A percentile compares a stretch with the other conserved stretches of the same genome.
phyloP scores from a whole-genome alignment of 305 asterid species.

The Fraxinus greggii region DNA sequence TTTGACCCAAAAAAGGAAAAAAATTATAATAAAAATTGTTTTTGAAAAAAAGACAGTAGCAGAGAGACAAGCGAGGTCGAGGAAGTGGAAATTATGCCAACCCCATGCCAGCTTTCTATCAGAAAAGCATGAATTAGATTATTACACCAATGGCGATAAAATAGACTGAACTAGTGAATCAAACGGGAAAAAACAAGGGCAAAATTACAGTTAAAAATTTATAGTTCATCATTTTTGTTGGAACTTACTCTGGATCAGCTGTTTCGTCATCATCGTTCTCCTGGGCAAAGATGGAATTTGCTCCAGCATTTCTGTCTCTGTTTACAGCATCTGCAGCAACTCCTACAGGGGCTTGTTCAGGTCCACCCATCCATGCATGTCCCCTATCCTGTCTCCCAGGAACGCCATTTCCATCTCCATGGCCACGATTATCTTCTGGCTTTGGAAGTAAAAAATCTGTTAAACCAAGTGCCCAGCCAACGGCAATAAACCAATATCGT shows the following conservation, averaged over 20 bases:
- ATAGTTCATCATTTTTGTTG: neutral
- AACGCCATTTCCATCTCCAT: constrained; percentile 71
- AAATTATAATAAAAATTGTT: neutral
- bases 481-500: constrained; percentile 90
- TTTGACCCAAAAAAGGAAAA: neutral
- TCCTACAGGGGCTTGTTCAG: constrained; percentile 49
- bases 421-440: constrained; percentile 80
- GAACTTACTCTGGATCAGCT: constrained; percentile 77
- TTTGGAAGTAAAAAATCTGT: constrained; percentile 82
- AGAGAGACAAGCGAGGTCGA: neutral
- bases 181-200: neutral
- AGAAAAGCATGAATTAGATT: neutral
- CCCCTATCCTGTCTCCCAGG: constrained; percentile 68
- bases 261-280: constrained; percentile 65
- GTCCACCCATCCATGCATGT: constrained; percentile 55
- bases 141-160: neutral
- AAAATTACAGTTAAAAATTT: neutral
- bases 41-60: neutral
- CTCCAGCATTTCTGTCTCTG: constrained; percentile 53
- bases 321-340: constrained; percentile 50
- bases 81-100: neutral
- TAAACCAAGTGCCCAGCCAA: constrained; percentile 95
- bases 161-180: neutral
- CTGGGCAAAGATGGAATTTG: constrained; percentile 42
- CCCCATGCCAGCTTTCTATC: neutral